These are phyloP conservation scores for Lichenothelia convexa DNA, from an alignment of 495 filamentous ascomycete genomes.

Conservation along the genomic window DNA sequence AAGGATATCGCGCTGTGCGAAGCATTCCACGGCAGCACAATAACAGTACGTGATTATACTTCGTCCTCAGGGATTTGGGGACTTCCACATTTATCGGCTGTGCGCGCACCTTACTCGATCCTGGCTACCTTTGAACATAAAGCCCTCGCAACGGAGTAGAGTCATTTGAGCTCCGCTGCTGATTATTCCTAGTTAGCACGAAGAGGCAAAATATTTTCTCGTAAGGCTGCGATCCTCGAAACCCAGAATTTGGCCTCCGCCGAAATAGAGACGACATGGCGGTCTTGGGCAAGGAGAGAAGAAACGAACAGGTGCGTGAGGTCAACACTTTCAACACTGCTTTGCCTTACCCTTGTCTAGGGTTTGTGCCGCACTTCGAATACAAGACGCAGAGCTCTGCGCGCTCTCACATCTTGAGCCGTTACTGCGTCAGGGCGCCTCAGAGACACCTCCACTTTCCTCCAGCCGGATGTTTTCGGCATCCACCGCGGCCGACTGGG, in stretches of 20 bases:
- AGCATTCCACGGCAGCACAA: conserved; percentile 23
- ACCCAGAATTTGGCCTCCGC: background rate
- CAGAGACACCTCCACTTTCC: conserved; percentile 9
- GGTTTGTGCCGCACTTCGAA: conserved; percentile 15
- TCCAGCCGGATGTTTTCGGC: conserved; percentile 18
- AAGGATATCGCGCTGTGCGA: conserved; percentile 17
- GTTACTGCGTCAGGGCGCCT: conserved; percentile 12
- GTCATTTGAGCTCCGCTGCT: too few species aligned
- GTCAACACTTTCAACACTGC: background rate
- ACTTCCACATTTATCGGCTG: too few species aligned
- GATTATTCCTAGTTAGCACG: conserved; percentile 13
- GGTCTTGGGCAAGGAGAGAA: conserved; percentile 12
- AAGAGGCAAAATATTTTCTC: conserved; percentile 9
- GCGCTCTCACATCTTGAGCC: conserved; percentile 20
- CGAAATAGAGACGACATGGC: conserved; percentile 1
- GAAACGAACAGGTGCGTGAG: conserved; percentile 1
- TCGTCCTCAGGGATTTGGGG: too few species aligned
- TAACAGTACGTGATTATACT: conserved; percentile 8
- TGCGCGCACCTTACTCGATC: too few species aligned
- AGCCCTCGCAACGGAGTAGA: too few species aligned
- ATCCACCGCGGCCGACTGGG: conserved; percentile 19
- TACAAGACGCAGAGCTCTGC: conserved; percentile 22
- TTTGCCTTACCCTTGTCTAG: background rate
- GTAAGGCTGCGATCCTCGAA: too few species aligned
- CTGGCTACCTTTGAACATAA: too few species aligned